Base-by-base conservation (phyloP, 441 rosid species). In the Adansonia grandidieri region DNA sequence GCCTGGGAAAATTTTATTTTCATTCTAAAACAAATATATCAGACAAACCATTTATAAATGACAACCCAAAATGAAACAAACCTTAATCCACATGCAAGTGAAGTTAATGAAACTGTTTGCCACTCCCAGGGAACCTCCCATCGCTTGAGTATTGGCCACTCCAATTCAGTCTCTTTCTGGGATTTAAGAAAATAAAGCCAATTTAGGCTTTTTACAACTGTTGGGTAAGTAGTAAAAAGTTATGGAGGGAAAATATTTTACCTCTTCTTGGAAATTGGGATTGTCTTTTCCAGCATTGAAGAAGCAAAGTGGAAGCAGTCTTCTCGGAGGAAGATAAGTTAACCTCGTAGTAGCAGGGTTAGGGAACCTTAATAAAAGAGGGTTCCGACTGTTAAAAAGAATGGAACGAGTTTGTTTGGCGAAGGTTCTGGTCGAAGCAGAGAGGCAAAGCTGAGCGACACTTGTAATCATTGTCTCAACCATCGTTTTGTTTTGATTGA, bases 81-180 rank as follows among this genome's bases (percentile, higher is more conserved):
- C 99, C 99, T 94, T 81, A 96, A 81, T 82, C 89, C 99, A 81
- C 99, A 96, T 64, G 98, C 95, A 61, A 96, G 88, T n/a, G 92
- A 92, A 19, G 98, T 91, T 78, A 96, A 87, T 6, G 95, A 91
- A 85, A 87, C 91, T 50, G 96, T 91, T 78, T 85, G 97, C 98
- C 99, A 91, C 65, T 83, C 83, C 98, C 99, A 96, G 15, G 99
- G 99, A 48, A 89, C 97, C 58, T 96, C 91, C 99, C 97, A 96
- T 76, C 94, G 84, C 85, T 90, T 58, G 40, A 94, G 87, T 60
- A 92, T 83, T 13, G 90, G 88, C 97, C 94, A 93, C 11, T 85
- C 89, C 75, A 80, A 73, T 72, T 82, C 85, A 77, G 79, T 76
- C 66, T 80, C 91, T 89, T 91, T 71, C 45, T 65, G 63, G 22